phyloP scores from a whole-genome alignment of 768 basidiomycete species.

The Dioszegia hungarica region DNA sequence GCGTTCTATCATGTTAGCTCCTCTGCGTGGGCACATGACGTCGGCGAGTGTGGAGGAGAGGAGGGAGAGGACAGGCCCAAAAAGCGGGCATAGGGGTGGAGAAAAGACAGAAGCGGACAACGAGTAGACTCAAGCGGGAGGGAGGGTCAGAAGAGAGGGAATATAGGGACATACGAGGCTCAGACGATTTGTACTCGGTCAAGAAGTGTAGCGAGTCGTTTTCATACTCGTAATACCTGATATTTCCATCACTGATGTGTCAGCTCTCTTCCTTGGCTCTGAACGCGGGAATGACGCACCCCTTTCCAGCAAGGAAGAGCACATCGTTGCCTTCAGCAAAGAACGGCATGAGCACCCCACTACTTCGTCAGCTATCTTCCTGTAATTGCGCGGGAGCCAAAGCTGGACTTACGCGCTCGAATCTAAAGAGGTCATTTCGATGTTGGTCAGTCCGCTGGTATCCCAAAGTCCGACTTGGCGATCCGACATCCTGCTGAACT shows the following conservation, averaged over 20 bases:
- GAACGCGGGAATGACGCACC: conserved; percentile 54
- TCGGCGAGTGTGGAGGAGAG: not conserved
- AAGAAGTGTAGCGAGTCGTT: conserved; percentile 66
- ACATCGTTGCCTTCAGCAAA: conserved; percentile 86
- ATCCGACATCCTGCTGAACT: conserved; percentile 93
- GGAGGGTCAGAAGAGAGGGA: too few relatives aligned
- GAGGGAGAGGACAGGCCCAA: not conserved
- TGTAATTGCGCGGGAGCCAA: too few relatives aligned
- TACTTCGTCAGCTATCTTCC: conserved; percentile 15
- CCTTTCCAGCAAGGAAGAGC: conserved; percentile 85
- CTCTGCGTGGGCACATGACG: not conserved
- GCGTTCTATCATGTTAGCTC: conserved; percentile 54
- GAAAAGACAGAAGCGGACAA: not conserved
- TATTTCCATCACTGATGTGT: conserved; percentile 78
- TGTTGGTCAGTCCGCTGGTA: conserved; percentile 63
- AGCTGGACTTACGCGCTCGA: conserved; percentile 59
- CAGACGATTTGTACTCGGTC: conserved; percentile 78
- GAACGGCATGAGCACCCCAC: conserved; percentile 93
- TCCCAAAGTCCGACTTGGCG: conserved; percentile 90
- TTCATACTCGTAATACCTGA: conserved; percentile 85
- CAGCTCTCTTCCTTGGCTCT: not conserved
- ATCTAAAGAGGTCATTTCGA: conserved; percentile 76
- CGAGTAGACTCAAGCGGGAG: not conserved
- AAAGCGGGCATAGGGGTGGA: not conserved
- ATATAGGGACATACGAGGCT: conserved; percentile 57